Conservation (phyloP, 225 moss, liverwort and hornwort species). For the Marchantia paleacea region DNA sequence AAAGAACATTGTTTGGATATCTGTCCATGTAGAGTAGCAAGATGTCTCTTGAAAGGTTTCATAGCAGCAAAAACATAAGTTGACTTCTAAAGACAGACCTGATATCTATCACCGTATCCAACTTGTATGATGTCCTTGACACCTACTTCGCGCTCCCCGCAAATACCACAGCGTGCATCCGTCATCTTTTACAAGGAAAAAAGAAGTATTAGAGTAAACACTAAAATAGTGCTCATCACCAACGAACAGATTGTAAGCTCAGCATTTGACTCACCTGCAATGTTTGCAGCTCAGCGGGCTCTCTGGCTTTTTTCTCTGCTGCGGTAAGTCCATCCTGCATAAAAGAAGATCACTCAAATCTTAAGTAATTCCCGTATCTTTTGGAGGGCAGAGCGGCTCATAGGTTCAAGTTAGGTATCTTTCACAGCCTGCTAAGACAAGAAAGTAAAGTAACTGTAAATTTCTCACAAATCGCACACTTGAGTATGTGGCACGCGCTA, state of each 20-base stretch:
- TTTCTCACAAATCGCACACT: no score
- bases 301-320: conserved; percentile 77
- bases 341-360: neutral
- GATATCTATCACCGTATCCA: conserved; percentile 82
- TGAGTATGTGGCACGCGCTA: no score
- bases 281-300: conserved; percentile 69
- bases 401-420: no score
- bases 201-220: neutral
- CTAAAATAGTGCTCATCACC: neutral
- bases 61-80: neutral
- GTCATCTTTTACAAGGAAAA: conserved; percentile 65
- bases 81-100: conserved; percentile 41
- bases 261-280: conserved; percentile 55
- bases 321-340: conserved; percentile 87
- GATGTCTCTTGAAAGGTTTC: no score
- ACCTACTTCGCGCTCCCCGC: conserved; percentile 83
- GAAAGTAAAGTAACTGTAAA: no score
- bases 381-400: neutral
- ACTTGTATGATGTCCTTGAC: conserved; percentile 93
- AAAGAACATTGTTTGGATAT: no score
- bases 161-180: conserved; percentile 76
- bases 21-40: no score
- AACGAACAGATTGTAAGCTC: neutral
- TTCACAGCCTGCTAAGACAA: no score
- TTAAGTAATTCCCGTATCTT: neutral